These are phyloP conservation scores for Berberis thunbergii DNA, from an alignment of 164 flowering plant genomes.

Conservation along the genomic window DNA sequence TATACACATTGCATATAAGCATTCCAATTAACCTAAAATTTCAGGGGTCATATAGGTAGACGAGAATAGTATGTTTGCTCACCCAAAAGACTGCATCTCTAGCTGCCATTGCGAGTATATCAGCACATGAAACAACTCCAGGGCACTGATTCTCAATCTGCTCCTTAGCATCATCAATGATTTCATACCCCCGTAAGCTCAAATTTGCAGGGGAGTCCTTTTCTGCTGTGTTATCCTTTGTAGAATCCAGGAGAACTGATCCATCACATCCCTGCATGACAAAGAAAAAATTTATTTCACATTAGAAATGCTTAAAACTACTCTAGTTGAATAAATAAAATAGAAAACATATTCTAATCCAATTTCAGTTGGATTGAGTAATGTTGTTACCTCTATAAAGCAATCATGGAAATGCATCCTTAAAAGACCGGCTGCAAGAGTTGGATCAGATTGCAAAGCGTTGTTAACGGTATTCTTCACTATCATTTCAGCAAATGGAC, in stretches of 20 bases:
- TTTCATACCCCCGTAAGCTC: constrained; percentile 67
- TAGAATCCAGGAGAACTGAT: constrained; percentile 70
- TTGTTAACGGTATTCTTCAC: constrained; percentile 42
- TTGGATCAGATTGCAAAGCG: constrained; percentile 60
- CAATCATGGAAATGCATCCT: constrained; percentile 93
- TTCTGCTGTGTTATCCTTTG: constrained; percentile 66
- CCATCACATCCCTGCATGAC: constrained; percentile 78
- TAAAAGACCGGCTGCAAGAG: constrained; percentile 71
- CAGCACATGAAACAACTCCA: constrained; percentile 84
- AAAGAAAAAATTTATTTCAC: neutral
- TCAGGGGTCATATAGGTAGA: neutral
- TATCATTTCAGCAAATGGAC: constrained; percentile 57
- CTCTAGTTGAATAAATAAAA: neutral
- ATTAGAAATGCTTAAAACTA: neutral
- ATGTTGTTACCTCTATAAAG: constrained; percentile 42
- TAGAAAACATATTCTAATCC: neutral
- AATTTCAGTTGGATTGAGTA: neutral
- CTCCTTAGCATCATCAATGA: constrained; percentile 60
- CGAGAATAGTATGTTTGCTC: constrained; percentile 3
- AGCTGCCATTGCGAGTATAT: constrained; percentile 83
- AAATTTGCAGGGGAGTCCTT: constrained; percentile 83
- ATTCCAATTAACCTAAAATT: neutral
- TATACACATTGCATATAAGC: no score
- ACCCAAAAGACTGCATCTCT: constrained; percentile 75
- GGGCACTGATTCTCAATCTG: constrained; percentile 62